A percentile compares a stretch with the other conserved stretches of the same genome.
Conservation (phyloP, 225 moss, liverwort and hornwort species). For the Sphagnum contortum region DNA sequence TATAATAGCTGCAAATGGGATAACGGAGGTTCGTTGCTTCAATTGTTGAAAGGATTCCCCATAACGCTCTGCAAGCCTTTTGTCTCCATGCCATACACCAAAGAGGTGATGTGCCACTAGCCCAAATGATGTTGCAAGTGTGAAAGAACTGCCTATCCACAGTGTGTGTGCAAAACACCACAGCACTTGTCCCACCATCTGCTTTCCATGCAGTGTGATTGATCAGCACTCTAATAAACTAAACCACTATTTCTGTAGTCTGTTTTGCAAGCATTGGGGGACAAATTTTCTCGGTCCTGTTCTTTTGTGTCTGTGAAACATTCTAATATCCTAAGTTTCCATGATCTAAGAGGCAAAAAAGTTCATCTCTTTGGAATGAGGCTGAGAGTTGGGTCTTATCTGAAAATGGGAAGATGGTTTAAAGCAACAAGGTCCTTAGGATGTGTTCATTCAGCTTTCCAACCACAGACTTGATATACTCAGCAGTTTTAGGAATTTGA, state of each 20-base stretch:
- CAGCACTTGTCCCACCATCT: constrained; percentile 92
- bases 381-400: too few species aligned
- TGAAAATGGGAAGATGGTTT: too few species aligned
- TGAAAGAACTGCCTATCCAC: constrained; percentile 97
- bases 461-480: too few species aligned
- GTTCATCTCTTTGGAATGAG: too few species aligned
- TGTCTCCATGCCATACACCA: constrained; percentile 93
- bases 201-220: constrained; percentile 3
- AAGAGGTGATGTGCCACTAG: constrained; percentile 79
- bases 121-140: constrained; percentile 64
- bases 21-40: constrained; percentile 71
- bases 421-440: not conserved
- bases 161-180: constrained; percentile 92
- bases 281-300: not conserved
- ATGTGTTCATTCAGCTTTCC: too few species aligned
- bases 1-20: constrained; percentile 80
- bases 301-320: not conserved
- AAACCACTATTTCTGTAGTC: too few species aligned
- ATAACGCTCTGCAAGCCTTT: constrained; percentile 53
- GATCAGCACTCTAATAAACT: too few species aligned
- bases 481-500: too few species aligned
- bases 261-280: not conserved
- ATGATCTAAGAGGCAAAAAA: not conserved
- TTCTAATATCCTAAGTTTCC: not conserved
- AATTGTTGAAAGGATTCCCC: constrained; percentile 69